Evolutionary conservation across 2,329 filamentous ascomycete species (phyloP).

Genomic region (Ophiostoma tasmaniense): DNA sequence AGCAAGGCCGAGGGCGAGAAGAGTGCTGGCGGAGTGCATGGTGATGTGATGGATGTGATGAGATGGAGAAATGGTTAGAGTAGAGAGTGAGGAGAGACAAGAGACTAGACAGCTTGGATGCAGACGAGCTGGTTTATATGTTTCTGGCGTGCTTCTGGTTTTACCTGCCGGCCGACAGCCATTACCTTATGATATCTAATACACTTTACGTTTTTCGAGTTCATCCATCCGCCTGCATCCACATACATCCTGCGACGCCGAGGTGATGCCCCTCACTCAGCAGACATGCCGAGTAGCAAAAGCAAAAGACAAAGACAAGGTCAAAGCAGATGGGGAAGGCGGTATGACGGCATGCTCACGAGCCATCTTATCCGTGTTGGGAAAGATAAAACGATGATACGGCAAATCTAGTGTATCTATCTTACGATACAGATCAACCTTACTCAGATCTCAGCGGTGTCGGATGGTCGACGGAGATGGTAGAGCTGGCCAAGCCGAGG

Average conservation of each 20-base stretch:
- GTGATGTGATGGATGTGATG: background rate
- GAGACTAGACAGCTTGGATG: background rate
- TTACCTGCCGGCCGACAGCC: background rate
- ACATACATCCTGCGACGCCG: background rate
- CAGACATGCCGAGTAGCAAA: background rate
- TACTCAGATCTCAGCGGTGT: background rate
- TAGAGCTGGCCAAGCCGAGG: background rate
- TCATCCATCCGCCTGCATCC: conserved; percentile 4
- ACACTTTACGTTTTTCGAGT: background rate
- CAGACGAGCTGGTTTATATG: conserved; percentile 1
- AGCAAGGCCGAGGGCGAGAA: conserved; percentile 24
- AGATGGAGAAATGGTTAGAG: background rate
- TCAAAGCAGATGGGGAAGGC: background rate
- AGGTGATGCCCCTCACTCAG: conserved; percentile 1
- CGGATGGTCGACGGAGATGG: background rate
- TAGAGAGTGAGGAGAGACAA: background rate
- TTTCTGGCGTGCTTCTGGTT: background rate
- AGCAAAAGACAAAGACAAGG: background rate
- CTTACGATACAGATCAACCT: background rate
- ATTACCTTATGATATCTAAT: background rate
- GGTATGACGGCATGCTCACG: conserved; percentile 1
- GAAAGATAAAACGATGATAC: background rate
- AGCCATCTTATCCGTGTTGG: background rate
- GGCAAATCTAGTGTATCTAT: background rate
- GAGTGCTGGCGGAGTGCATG: background rate